A percentile compares a stretch with the other conserved stretches of the same genome.
These are phyloP conservation scores for Dacryopinax primogenitus DNA, from an alignment of 768 basidiomycete genomes.

Conservation along the genomic window DNA sequence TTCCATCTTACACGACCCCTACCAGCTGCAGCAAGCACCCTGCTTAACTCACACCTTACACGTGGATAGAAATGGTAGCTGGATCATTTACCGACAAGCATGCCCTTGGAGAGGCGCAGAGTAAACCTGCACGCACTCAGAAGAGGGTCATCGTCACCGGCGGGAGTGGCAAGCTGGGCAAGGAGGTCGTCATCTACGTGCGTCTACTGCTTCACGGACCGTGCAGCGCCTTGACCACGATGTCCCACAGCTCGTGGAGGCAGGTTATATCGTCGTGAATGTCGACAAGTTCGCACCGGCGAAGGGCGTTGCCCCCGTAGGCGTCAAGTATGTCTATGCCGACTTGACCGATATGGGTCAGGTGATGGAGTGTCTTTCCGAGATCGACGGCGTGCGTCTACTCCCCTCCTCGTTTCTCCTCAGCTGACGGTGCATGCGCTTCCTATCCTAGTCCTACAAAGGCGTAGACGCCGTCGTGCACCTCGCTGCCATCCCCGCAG, in stretches of 20 bases:
- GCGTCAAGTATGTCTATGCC: constrained; percentile 4
- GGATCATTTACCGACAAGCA: background rate
- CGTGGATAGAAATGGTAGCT: background rate
- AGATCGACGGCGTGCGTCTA: constrained; percentile 10
- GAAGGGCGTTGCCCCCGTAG: background rate
- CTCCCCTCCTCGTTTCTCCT: background rate
- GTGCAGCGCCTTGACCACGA: background rate
- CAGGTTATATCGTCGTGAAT: constrained; percentile 11
- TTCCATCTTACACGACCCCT: background rate
- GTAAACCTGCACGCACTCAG: background rate
- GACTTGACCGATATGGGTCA: constrained; percentile 13
- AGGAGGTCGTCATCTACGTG: constrained; percentile 8
- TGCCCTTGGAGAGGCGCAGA: background rate
- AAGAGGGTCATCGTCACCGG: background rate
- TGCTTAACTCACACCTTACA: background rate
- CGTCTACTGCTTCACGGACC: background rate
- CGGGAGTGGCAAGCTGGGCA: constrained; percentile 4
- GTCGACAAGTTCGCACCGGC: constrained; percentile 9
- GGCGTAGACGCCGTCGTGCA: constrained; percentile 20
- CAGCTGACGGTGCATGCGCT: background rate
- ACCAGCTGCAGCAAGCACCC: background rate
- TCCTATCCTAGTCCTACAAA: constrained; percentile 13
- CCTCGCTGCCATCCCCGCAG: constrained; percentile 18
- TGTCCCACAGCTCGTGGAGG: background rate
- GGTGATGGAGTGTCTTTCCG: constrained; percentile 10